Evolutionary conservation across 345 rosid species (phyloP).

Genomic region (Melastoma malabathricum): DNA sequence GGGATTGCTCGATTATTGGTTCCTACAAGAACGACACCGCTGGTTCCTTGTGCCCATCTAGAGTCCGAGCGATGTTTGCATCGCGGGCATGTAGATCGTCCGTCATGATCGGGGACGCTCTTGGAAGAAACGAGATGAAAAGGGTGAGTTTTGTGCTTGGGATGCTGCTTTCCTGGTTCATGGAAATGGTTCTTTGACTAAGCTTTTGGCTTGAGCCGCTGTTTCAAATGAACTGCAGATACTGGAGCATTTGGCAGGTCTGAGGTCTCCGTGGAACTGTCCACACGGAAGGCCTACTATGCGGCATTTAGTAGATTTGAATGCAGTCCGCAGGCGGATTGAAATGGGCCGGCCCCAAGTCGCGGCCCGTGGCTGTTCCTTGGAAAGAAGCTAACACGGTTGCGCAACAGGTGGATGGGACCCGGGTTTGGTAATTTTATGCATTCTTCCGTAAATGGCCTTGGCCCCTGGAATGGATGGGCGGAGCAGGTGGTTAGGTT

Average conservation of each 20-base stretch:
- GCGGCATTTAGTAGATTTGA: constrained; percentile 87
- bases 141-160: constrained; percentile 31
- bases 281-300: constrained; percentile 98
- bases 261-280: constrained; percentile 98
- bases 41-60: constrained; percentile 73
- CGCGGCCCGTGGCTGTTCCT: no score
- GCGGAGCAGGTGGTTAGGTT: no score
- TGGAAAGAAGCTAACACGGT: no score
- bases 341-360: background rate
- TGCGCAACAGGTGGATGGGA: no score
- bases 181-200: background rate
- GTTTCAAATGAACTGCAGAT: constrained; percentile 28
- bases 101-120: constrained; percentile 79
- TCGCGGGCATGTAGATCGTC: constrained; percentile 90
- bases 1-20: constrained; percentile 66
- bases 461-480: no score
- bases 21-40: constrained; percentile 61
- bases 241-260: constrained; percentile 58
- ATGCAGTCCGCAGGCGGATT: constrained; percentile 23
- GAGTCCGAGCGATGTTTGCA: constrained; percentile 91
- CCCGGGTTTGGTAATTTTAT: no score
- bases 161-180: background rate
- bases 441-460: no score
- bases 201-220: background rate
- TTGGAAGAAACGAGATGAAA: constrained; percentile 72